phyloP scores from a whole-genome alignment of 768 basidiomycete genomes.

The Hygrophorus pudorinus region DNA sequence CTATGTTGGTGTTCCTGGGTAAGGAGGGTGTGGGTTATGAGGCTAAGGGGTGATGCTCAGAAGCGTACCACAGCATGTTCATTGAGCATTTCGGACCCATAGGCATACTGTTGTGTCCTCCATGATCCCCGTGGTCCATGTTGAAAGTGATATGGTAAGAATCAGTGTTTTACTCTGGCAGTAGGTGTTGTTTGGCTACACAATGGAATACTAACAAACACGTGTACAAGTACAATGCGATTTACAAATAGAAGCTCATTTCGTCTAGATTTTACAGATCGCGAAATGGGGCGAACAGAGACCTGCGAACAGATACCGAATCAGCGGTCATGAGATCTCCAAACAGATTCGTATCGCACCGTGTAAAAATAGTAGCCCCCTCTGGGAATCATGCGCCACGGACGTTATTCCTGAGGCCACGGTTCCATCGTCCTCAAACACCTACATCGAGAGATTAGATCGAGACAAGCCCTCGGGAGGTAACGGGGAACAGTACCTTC shows the following conservation, averaged over 20 bases:
- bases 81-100: constrained; percentile 49
- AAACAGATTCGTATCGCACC: constrained; percentile 29
- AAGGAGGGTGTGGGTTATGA: neutral
- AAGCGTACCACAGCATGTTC: constrained; percentile 69
- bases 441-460: constrained; percentile 23
- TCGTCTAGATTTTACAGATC: constrained; percentile 19
- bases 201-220: too few relatives aligned
- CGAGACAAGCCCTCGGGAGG: neutral
- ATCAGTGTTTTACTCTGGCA: neutral
- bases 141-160: too few relatives aligned
- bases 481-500: constrained; percentile 28
- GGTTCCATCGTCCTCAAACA: constrained; percentile 59
- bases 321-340: neutral
- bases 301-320: constrained; percentile 13
- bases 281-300: constrained; percentile 20
- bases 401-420: constrained; percentile 48
- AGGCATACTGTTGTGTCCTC: constrained; percentile 36
- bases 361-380: constrained; percentile 44
- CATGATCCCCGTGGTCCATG: constrained; percentile 35
- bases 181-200: too few relatives aligned
- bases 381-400: constrained; percentile 42
- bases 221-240: too few relatives aligned
- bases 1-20: constrained; percentile 63
- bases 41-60: neutral
- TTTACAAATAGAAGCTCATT: too few relatives aligned